These are phyloP conservation scores for Psidium guajava DNA, from an alignment of 345 rosid genomes.

Conservation along the genomic window DNA sequence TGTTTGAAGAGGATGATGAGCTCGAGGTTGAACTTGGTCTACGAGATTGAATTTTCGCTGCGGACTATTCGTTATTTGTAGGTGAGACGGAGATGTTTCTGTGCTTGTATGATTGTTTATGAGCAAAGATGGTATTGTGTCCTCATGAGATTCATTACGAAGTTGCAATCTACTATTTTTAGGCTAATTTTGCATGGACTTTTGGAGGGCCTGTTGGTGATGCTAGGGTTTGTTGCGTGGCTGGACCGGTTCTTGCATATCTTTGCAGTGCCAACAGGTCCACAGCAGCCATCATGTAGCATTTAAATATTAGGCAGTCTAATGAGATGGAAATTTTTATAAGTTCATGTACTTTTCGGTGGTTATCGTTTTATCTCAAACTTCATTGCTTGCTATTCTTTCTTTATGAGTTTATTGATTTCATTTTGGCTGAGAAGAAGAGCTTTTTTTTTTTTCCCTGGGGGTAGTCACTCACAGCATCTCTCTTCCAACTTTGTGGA, in stretches of 20 bases:
- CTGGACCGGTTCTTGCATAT: not conserved
- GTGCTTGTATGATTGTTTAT: not conserved
- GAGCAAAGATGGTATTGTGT: not conserved
- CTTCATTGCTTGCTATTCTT: not conserved
- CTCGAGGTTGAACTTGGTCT: slow-evolving; percentile 96
- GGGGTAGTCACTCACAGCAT: not conserved
- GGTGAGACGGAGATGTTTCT: slow-evolving; percentile 15
- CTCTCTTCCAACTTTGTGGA: not conserved
- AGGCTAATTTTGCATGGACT: not conserved
- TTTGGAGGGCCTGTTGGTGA: not conserved
- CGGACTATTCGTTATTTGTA: slow-evolving; percentile 3
- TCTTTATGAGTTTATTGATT: not conserved
- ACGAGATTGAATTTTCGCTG: slow-evolving; percentile 38
- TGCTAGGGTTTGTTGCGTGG: not conserved
- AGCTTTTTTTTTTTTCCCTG: not conserved
- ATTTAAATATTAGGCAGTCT: not conserved
- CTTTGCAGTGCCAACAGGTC: not conserved
- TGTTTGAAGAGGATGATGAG: slow-evolving; percentile 98
- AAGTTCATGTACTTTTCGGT: not conserved
- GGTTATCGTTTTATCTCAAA: not conserved
- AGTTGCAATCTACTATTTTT: not conserved
- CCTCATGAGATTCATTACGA: not conserved
- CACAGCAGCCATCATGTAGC: not conserved
- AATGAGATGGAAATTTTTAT: not conserved
- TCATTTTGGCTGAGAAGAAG: not conserved